These are phyloP conservation scores for Xylaria sp. DNA, from an alignment of 2,329 filamentous ascomycete species.

Conservation along the genomic window DNA sequence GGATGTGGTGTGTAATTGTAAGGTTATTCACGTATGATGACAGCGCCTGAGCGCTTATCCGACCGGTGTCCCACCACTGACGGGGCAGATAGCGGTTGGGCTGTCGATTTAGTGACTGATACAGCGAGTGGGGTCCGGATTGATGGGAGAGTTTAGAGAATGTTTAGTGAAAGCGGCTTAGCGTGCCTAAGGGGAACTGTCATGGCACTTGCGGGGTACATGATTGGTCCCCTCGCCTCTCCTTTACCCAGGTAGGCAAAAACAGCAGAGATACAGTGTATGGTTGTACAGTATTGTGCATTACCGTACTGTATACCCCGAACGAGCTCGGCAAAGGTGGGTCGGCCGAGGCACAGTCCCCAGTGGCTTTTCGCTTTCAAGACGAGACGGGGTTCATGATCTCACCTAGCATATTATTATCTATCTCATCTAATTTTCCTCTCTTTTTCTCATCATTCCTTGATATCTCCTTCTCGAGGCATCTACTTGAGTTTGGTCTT, in stretches of 20 bases:
- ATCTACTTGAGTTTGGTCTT: background rate
- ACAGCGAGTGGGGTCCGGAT: slow-evolving; percentile 4
- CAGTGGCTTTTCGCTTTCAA: slow-evolving; percentile 14
- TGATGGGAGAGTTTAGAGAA: background rate
- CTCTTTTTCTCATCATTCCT: background rate
- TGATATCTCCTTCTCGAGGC: background rate
- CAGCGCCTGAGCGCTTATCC: background rate
- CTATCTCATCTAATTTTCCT: background rate
- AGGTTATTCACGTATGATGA: slow-evolving; percentile 19
- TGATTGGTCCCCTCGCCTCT: slow-evolving; percentile 38
- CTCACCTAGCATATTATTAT: background rate
- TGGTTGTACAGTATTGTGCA: background rate
- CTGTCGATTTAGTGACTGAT: background rate
- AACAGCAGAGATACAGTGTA: background rate
- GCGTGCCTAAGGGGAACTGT: background rate
- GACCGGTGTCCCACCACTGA: background rate
- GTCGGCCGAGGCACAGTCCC: slow-evolving; percentile 32
- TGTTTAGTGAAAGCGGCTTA: background rate
- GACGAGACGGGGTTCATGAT: background rate
- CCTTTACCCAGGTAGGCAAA: slow-evolving; percentile 3
- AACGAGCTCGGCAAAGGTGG: slow-evolving; percentile 18
- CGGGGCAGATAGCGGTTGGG: slow-evolving; percentile 1
- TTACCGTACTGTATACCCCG: background rate
- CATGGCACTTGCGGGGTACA: slow-evolving; percentile 36
- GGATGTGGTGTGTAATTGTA: slow-evolving; percentile 24